Evolutionary conservation across 148 eudicot species (phyloP).

Genomic region (Salicornia ramosissima): DNA sequence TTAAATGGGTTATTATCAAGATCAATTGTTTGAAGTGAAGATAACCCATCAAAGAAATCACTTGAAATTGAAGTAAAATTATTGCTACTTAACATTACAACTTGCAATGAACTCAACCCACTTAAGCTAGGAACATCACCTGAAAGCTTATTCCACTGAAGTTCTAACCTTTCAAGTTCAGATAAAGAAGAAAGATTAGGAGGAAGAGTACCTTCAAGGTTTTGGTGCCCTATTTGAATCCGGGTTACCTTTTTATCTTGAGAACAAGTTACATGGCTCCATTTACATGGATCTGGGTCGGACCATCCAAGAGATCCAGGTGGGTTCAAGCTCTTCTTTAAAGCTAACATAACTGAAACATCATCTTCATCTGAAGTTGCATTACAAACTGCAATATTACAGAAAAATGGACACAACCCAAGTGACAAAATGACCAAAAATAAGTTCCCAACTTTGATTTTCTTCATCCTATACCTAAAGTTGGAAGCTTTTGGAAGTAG

Average conservation of each 20-base stretch:
- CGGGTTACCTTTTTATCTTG: constrained; percentile 60
- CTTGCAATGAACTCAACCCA: constrained; percentile 60
- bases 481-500: background rate
- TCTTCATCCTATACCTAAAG: constrained; percentile 26
- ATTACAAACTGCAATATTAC: constrained; percentile 24
- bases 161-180: constrained; percentile 66
- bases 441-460: constrained; percentile 4
- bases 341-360: constrained; percentile 59
- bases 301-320: constrained; percentile 54
- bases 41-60: constrained; percentile 65
- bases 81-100: constrained; percentile 67
- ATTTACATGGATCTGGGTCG: constrained; percentile 83
- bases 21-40: constrained; percentile 68
- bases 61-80: constrained; percentile 52
- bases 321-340: constrained; percentile 51
- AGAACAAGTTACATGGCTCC: constrained; percentile 60
- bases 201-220: constrained; percentile 79
- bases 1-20: constrained; percentile 71
- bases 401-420: constrained; percentile 25
- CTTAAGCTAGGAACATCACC: constrained; percentile 65
- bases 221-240: constrained; percentile 82
- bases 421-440: constrained; percentile 26
- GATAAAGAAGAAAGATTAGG: constrained; percentile 39
- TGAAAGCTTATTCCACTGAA: constrained; percentile 75
- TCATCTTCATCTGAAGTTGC: constrained; percentile 30